phyloP scores from a whole-genome alignment of 441 rosid species.

The Mallotus japonicus region DNA sequence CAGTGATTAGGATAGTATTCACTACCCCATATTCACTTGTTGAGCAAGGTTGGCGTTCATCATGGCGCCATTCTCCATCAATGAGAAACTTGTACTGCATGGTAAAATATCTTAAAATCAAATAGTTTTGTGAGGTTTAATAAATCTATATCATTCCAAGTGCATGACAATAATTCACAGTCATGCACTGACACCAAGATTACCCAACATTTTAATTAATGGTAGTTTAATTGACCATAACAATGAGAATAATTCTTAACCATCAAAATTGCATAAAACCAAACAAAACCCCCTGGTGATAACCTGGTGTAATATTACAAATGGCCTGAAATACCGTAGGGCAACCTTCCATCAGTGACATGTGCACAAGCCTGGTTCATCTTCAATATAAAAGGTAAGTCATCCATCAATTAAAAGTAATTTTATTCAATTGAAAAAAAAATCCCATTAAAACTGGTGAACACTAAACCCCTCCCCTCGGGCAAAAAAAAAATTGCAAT shows the following conservation, averaged over 20 bases:
- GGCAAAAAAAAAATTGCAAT: background rate
- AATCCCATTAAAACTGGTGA: background rate
- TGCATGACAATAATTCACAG: no score
- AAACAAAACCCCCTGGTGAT: constrained; percentile 60
- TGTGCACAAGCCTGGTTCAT: constrained; percentile 72
- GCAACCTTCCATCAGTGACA: constrained; percentile 93
- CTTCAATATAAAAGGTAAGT: constrained; percentile 39
- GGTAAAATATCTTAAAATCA: background rate
- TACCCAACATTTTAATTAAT: background rate
- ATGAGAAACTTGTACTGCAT: constrained; percentile 72
- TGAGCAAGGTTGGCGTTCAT: constrained; percentile 58
- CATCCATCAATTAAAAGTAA: constrained; percentile 9
- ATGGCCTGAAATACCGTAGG: constrained; percentile 85
- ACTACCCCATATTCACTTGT: constrained; percentile 61
- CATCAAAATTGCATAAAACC: constrained; percentile 1
- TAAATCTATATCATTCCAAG: no score
- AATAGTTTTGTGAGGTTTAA: no score
- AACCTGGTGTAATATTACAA: constrained; percentile 76
- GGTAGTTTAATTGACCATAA: background rate
- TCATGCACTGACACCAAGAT: background rate
- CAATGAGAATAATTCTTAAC: background rate
- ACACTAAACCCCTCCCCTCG: background rate
- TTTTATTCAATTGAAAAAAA: constrained; percentile 1
- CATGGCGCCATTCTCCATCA: constrained; percentile 74
- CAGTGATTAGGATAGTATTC: constrained; percentile 51